Percentiles rank a stretch among this genome's conserved stretches.
Evolutionary conservation across 2,329 filamentous ascomycete species (phyloP).

Genomic region (Fusarium ambrosium): DNA sequence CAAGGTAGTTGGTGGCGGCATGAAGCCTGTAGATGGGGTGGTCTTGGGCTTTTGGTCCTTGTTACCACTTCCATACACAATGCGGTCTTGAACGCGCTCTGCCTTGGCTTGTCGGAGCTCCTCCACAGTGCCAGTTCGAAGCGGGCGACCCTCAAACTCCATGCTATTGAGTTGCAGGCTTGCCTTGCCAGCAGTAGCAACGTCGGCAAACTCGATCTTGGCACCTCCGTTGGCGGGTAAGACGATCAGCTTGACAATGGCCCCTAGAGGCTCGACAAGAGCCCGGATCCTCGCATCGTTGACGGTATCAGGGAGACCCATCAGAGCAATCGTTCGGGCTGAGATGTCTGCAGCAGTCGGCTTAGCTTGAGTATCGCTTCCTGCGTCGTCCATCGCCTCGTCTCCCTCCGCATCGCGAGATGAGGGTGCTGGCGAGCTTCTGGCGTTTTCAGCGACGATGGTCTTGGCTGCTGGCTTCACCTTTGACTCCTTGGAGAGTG

Average conservation of each 20-base stretch:
- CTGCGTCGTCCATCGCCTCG: conserved; percentile 53
- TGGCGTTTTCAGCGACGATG: conserved; percentile 48
- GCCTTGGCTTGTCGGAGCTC: conserved; percentile 68
- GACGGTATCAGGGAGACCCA: conserved; percentile 92
- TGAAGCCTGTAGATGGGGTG: conserved; percentile 50
- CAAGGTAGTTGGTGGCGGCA: conserved; percentile 60
- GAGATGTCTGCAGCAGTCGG: conserved; percentile 65
- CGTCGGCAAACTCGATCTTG: conserved; percentile 83
- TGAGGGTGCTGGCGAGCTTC: conserved; percentile 54
- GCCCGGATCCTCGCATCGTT: conserved; percentile 86
- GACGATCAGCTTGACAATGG: conserved; percentile 81
- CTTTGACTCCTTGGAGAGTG: conserved; percentile 68
- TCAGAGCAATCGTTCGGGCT: conserved; percentile 81
- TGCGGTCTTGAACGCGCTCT: conserved; percentile 52
- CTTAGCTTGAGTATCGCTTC: conserved; percentile 32
- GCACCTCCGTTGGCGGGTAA: conserved; percentile 88
- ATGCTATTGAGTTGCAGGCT: conserved; percentile 69
- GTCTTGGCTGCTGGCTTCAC: conserved; percentile 68
- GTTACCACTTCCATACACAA: conserved; percentile 49
- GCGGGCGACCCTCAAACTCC: conserved; percentile 66
- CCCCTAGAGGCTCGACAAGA: conserved; percentile 78
- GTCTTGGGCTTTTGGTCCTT: conserved; percentile 45
- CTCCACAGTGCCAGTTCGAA: conserved; percentile 67
- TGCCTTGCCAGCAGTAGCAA: conserved; percentile 79
- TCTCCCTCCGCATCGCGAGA: conserved; percentile 56